Evolutionary conservation across 2,329 filamentous ascomycete genomes (phyloP), one percentile per base, ranked within the genome.

Genomic region (Gliomastix tumulicola): DNA sequence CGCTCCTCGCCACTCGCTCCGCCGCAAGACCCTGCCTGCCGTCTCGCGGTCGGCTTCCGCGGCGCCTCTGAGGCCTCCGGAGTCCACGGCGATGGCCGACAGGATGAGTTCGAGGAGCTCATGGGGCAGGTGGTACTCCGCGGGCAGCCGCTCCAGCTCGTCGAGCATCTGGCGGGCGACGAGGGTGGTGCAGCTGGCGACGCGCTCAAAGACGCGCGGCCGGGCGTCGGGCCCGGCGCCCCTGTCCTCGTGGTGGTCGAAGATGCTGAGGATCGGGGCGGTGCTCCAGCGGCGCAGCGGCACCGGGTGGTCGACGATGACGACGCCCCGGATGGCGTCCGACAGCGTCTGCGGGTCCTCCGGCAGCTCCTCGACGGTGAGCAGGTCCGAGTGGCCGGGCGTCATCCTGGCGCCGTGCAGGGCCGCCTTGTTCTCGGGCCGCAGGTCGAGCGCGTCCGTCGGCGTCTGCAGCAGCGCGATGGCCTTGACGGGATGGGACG

Each of bases 71-170:
- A 69, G 51, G 16, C 63, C 65, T 17, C 55, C 50, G 2, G 65
- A 64, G 44, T 69, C 65, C 40, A 69, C 66, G 16, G 65, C 59
- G 27, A 69, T 67, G 30, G 65, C 65, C 34, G 57, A 57, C 32
- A 69, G 53, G 35, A 69, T 62, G 4, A 68, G 54, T 44, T 68
- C 64, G n/a, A 69, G 60, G 15, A 69, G 54, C 44, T 68, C 65
- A 40, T 69, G 65, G 6, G 65, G 62, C 53, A 68, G 51, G 40
- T 68, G 43, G 25, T 69, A 69, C 44, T 68, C 64, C 37, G 63
- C 45, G 1, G 59, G 56, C 2, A 68, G 49, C 16, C 49, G 38
- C 42, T 67, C 65, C 3, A 67, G 53, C 43, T 66, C 65, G 36
- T 68, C 54, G 19, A 69, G 58, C 59, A 69, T 65, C 40, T 66